Percentiles rank a stretch among this genome's conserved stretches.
These are phyloP conservation scores for Paramarasmius palmivorus DNA, from an alignment of 1,284 basidiomycete species.

Conservation along the genomic window DNA sequence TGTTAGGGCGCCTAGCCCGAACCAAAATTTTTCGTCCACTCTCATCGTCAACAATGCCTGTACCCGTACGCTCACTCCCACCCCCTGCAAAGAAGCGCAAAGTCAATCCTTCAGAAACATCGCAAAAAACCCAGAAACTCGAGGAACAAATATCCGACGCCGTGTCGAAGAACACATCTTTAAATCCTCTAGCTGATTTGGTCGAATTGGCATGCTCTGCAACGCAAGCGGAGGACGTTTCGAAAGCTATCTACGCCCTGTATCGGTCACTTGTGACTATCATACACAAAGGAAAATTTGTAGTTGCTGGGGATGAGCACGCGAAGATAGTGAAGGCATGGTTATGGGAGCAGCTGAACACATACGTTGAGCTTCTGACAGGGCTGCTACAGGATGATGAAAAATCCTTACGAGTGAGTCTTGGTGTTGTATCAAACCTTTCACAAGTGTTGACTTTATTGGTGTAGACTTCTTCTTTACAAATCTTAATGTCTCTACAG, in stretches of 20 bases:
- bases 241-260: conserved; percentile 79
- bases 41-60: conserved; percentile 21
- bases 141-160: conserved; percentile 56
- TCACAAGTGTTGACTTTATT: conserved; percentile 6
- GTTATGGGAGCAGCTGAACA: conserved; percentile 71
- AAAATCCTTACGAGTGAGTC: conserved; percentile 38
- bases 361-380: conserved; percentile 68
- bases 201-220: conserved; percentile 52
- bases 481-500: conserved; percentile 81
- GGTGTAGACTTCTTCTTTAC: conserved; percentile 67
- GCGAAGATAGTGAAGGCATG: conserved; percentile 71
- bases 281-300: conserved; percentile 61
- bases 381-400: conserved; percentile 77
- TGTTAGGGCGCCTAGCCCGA: too few relatives aligned
- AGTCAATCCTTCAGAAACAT: conserved; percentile 27
- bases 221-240: conserved; percentile 54
- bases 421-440: not conserved
- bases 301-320: conserved; percentile 46
- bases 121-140: conserved; percentile 40
- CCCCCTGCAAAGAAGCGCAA: conserved; percentile 59
- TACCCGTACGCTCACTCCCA: conserved; percentile 50
- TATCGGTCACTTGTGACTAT: conserved; percentile 80
- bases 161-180: conserved; percentile 53
- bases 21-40: not conserved
- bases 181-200: conserved; percentile 83